Conservation (phyloP, 2,329 filamentous ascomycete species). For the Diaporthe destruens region DNA sequence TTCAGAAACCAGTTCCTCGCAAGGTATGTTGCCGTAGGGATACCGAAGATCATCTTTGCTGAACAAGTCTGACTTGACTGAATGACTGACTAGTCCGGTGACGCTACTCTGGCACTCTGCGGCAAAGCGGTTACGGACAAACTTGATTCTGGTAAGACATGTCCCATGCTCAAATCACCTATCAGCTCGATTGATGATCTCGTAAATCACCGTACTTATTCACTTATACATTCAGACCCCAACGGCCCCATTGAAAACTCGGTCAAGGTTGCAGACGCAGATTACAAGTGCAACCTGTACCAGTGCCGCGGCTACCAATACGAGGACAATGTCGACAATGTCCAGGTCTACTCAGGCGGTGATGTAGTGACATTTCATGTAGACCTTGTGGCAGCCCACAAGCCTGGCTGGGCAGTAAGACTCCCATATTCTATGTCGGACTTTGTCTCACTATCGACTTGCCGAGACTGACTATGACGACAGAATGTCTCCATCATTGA, state of each 20-base stretch:
- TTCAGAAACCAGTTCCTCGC: conserved; percentile 17
- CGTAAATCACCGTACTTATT: neutral
- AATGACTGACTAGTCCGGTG: neutral
- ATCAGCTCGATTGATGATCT: neutral
- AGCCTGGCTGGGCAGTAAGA: conserved; percentile 26
- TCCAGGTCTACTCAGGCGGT: conserved; percentile 5
- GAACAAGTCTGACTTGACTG: neutral
- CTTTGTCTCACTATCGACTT: neutral
- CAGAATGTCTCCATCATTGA: conserved; percentile 25
- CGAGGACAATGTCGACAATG: conserved; percentile 16
- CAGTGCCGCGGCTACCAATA: conserved; percentile 22
- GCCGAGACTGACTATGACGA: neutral
- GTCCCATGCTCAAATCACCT: neutral
- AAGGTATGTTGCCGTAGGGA: neutral
- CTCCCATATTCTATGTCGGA: neutral
- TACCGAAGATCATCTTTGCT: neutral
- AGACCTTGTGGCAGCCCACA: conserved; percentile 23
- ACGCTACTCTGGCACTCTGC: conserved; percentile 17
- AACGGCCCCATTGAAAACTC: conserved; percentile 16
- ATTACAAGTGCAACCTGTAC: conserved; percentile 26
- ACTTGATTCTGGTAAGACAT: conserved; percentile 1
- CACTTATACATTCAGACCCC: neutral
- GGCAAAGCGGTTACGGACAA: conserved; percentile 8
- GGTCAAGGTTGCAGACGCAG: conserved; percentile 3
- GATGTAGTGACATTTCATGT: conserved; percentile 22